phyloP scores from a whole-genome alignment of 2,329 filamentous ascomycete genomes.

The Lojkania enalia region DNA sequence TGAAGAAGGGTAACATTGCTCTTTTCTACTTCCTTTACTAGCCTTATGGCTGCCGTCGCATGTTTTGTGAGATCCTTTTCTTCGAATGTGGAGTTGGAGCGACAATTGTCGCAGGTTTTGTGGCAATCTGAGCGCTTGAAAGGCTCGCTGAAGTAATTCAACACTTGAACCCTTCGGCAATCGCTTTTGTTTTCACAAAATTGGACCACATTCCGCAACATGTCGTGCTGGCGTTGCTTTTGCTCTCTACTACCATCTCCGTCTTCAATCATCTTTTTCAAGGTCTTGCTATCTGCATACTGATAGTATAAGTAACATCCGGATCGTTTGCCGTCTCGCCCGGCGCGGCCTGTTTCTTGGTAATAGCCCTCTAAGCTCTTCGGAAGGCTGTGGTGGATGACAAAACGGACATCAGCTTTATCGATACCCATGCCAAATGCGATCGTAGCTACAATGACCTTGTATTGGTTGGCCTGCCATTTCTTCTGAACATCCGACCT shows the following conservation, averaged over 20 bases:
- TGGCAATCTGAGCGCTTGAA: constrained; percentile 75
- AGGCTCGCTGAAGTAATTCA: constrained; percentile 90
- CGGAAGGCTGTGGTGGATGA: constrained; percentile 89
- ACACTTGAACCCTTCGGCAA: constrained; percentile 83
- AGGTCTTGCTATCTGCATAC: constrained; percentile 72
- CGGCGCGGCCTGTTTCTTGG: constrained; percentile 94
- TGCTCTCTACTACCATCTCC: constrained; percentile 76
- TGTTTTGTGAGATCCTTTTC: constrained; percentile 75
- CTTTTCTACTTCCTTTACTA: constrained; percentile 63
- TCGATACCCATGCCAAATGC: constrained; percentile 99
- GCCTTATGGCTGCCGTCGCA: constrained; percentile 69
- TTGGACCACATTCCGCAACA: constrained; percentile 82
- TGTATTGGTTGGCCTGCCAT: constrained; percentile 79
- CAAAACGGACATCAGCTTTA: constrained; percentile 93
- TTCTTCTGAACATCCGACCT: constrained; percentile 72
- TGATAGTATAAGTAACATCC: constrained; percentile 90
- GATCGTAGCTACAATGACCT: constrained; percentile 96
- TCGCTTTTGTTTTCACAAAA: constrained; percentile 90
- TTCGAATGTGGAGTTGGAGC: constrained; percentile 70
- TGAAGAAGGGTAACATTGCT: constrained; percentile 68
- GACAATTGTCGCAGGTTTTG: constrained; percentile 86
- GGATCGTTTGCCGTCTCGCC: constrained; percentile 83
- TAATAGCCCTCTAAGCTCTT: constrained; percentile 98
- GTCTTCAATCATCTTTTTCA: constrained; percentile 82
- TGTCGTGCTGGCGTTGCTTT: constrained; percentile 79